A percentile compares a stretch with the other conserved stretches of the same genome.
Conservation (phyloP, 1,284 basidiomycete species). For the Puccinia hordei region DNA sequence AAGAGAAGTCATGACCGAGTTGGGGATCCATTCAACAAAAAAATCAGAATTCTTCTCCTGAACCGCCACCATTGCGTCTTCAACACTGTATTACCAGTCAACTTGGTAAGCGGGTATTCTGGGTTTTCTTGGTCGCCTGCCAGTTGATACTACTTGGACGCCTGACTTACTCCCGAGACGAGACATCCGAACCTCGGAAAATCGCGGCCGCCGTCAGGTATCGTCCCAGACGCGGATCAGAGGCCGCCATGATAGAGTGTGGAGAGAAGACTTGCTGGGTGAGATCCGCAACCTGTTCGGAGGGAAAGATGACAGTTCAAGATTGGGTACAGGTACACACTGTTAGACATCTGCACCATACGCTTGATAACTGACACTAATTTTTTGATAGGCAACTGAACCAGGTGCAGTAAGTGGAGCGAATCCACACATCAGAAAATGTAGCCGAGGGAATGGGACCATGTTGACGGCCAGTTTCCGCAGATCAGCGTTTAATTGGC, state of each 20-base stretch:
- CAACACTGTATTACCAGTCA: constrained; percentile 53
- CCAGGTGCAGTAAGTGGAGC: constrained; percentile 59
- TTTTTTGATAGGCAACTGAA: constrained; percentile 58
- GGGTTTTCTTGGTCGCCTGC: background rate
- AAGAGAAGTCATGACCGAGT: constrained; percentile 59
- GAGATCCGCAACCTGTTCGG: constrained; percentile 57
- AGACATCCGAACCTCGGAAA: constrained; percentile 58
- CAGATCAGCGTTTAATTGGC: constrained; percentile 69
- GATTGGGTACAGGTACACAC: background rate
- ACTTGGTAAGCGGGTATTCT: background rate
- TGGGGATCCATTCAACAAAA: constrained; percentile 60
- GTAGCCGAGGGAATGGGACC: constrained; percentile 60
- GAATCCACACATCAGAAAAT: constrained; percentile 60
- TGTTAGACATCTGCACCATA: background rate
- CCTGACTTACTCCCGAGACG: constrained; percentile 55
- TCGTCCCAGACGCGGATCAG: constrained; percentile 58
- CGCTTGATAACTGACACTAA: constrained; percentile 16
- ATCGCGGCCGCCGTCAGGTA: constrained; percentile 60
- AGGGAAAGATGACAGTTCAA: background rate
- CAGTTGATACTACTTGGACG: constrained; percentile 12
- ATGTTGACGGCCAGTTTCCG: constrained; percentile 52
- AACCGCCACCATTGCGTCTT: constrained; percentile 58
- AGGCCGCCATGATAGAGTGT: constrained; percentile 60
- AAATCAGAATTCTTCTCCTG: constrained; percentile 59
- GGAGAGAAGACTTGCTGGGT: constrained; percentile 59